Evolutionary conservation across 2,329 filamentous ascomycete species (phyloP), one percentile per base, ranked within the genome.

Genomic region (Hypoxylon sp.): DNA sequence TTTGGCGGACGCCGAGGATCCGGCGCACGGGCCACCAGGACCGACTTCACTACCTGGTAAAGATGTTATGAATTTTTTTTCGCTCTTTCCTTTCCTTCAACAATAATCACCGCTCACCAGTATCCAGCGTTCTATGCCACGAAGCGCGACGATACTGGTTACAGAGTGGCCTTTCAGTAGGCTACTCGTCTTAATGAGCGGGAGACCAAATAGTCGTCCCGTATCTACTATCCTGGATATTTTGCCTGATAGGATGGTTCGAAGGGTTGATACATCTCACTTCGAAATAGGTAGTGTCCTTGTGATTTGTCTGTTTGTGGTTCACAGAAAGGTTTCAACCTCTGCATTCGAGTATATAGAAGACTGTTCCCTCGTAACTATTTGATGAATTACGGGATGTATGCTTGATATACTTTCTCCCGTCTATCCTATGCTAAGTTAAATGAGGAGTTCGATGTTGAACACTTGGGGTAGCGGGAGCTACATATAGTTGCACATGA

Each of bases 171-270:
- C 77, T 77, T 77, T 77, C 76, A 75, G 69, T 77, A 76, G 73
- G 73, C 68, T 71, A 56, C 73, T 78, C 68, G 47, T 59, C 73
- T 72, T 59, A 69, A 71, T 76, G 74, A 74, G 79, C 77, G 75
- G 78, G 65, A 79, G 77, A 78, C 70, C 55, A 71, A 79, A 73
- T 57, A 55, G 80, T 88, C 91, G 85, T 88, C 90, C 90, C 90
- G 91, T 93, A 93, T 93, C 91, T 93, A 90, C 91, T 92, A 89
- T 91, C 90, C 90, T 92, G 87, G 91, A 93, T 88, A 19, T 90
- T 81, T 79, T 65, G 83, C 85, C 85, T 93, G 91, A 93, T 88
- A 89, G 89, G 89, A 91, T 89, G 85, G 91, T 91, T 93, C 91
- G 91, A 92, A 91, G 89, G 89, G 89, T 89, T 87, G 90, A 89